These are phyloP conservation scores for Coemansia sp. DNA, from an alignment of 192 early-diverging fungal species.

Conservation along the genomic window DNA sequence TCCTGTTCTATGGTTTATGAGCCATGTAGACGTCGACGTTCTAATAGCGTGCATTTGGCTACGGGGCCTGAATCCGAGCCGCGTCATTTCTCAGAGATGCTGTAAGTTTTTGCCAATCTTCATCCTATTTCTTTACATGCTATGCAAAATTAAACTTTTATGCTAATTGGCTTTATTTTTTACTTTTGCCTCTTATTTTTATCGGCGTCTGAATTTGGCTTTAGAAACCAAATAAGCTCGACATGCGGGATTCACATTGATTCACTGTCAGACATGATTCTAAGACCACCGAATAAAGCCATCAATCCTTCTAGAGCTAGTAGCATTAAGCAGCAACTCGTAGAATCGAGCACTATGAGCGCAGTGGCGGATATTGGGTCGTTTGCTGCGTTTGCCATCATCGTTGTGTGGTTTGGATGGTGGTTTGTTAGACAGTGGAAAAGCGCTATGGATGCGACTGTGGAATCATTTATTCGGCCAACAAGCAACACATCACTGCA, in stretches of 20 bases:
- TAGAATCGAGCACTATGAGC: background rate
- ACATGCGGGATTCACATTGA: slow-evolving; percentile 23
- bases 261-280: slow-evolving; percentile 21
- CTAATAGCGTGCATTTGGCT: too few species aligned
- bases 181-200: too few species aligned
- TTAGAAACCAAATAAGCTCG: slow-evolving; percentile 13
- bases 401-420: slow-evolving; percentile 23
- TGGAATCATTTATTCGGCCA: background rate
- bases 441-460: background rate
- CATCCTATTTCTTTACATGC: background rate
- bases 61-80: background rate
- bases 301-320: background rate
- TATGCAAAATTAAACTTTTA: background rate
- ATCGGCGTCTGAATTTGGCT: background rate
- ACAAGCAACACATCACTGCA: too few species aligned
- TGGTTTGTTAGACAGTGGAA: slow-evolving; percentile 28
- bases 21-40: background rate
- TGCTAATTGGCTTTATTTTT: background rate
- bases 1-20: slow-evolving; percentile 33
- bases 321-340: background rate
- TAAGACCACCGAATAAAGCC: slow-evolving; percentile 2
- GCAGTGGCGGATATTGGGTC: slow-evolving; percentile 4
- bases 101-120: slow-evolving; percentile 4
- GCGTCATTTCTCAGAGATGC: slow-evolving; percentile 27
- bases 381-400: slow-evolving; percentile 19